These are phyloP conservation scores for Termitomyces sp. DNA, from an alignment of 768 basidiomycete genomes.

Conservation along the genomic window DNA sequence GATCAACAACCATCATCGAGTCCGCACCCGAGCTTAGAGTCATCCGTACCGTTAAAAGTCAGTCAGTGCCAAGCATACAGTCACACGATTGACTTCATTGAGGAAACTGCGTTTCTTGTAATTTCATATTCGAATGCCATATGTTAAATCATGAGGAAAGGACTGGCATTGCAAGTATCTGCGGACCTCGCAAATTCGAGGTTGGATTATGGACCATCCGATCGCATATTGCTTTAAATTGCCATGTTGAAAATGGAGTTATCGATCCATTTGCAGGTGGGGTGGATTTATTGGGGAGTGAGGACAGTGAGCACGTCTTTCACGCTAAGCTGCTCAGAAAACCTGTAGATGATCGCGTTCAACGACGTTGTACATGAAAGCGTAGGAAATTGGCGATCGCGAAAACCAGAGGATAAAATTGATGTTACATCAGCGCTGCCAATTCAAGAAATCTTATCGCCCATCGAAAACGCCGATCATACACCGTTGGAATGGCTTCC, in stretches of 20 bases:
- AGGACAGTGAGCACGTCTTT: slow-evolving; percentile 60
- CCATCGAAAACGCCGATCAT: neutral
- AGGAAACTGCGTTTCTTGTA: slow-evolving; percentile 50
- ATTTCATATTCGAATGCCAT: neutral
- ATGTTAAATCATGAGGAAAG: slow-evolving; percentile 96
- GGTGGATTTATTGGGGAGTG: slow-evolving; percentile 58
- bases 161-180: slow-evolving; percentile 88
- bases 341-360: no score
- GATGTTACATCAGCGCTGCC: neutral
- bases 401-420: neutral
- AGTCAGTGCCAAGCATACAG: slow-evolving; percentile 90
- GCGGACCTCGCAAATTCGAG: no score
- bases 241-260: slow-evolving; percentile 97
- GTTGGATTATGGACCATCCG: no score
- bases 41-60: slow-evolving; percentile 71
- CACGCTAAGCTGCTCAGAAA: slow-evolving; percentile 83
- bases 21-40: neutral
- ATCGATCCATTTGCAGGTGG: slow-evolving; percentile 95
- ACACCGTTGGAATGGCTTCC: slow-evolving; percentile 19
- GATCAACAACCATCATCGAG: neutral
- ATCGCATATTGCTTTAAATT: slow-evolving; percentile 91
- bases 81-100: slow-evolving; percentile 96
- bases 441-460: neutral
- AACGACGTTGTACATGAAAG: no score
- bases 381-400: no score